Evolutionary conservation across 345 rosid species (phyloP).

Genomic region (Moricandia moricandioides): DNA sequence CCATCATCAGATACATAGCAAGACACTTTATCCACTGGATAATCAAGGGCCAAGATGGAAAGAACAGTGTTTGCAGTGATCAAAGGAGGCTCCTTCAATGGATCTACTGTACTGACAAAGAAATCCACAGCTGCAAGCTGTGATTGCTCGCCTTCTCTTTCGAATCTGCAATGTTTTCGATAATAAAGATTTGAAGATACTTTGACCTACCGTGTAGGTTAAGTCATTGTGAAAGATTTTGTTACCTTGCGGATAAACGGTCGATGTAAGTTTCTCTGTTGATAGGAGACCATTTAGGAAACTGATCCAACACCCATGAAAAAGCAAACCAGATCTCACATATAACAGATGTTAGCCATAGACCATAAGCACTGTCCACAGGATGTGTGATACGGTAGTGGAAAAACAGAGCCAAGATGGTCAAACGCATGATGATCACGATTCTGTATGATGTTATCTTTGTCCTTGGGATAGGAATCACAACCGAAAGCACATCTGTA

Average conservation of each 20-base stretch:
- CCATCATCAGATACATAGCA: constrained; percentile 98
- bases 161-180: constrained; percentile 49
- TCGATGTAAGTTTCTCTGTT: constrained; percentile 66
- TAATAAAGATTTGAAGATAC: neutral
- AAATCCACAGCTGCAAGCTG: constrained; percentile 95
- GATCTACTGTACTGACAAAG: constrained; percentile 98
- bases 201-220: neutral
- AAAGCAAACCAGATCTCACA: constrained; percentile 99
- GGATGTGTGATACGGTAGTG: constrained; percentile 88
- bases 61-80: constrained; percentile 95
- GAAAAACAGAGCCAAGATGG: constrained; percentile 89
- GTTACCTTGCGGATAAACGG: constrained; percentile 74
- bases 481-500: constrained; percentile 60
- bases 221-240: neutral
- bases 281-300: constrained; percentile 94
- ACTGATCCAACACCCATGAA: constrained; percentile 99
- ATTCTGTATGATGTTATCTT: constrained; percentile 76
- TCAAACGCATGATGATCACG: constrained; percentile 68
- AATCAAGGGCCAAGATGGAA: constrained; percentile 92
- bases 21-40: constrained; percentile 91
- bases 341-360: constrained; percentile 96
- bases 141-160: constrained; percentile 81
- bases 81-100: constrained; percentile 92
- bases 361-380: constrained; percentile 76
- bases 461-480: constrained; percentile 61